Evolutionary conservation across 495 filamentous ascomycete species (phyloP), one percentile per base, ranked within the genome.

Genomic region (Podospora pseudoanserina): DNA sequence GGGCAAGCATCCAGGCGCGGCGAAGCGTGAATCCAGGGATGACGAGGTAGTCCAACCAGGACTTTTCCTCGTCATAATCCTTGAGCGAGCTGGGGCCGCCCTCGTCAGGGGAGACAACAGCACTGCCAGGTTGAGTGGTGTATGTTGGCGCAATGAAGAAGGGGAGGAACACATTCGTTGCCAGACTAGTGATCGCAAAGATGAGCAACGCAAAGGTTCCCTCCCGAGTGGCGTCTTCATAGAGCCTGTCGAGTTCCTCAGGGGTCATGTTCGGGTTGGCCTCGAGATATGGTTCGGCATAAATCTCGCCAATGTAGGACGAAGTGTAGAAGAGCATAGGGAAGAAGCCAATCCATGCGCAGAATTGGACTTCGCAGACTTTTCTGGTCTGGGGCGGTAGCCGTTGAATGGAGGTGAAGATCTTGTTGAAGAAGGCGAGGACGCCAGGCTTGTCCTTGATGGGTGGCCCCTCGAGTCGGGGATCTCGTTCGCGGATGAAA

Each of bases 341-440:
- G 73, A 97, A 97, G 90, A 93, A 97, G 67, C 91, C 93, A 70
- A 96, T 89, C 93, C 93, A 97, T 28, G 91, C 91, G 66, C 90
- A 92, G 73, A 97, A 86, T 76, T 97, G 92, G 0, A 95, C 92
- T 69, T 91, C 81, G 77, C 93, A 97, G 68, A 97, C 91, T 71
- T 88, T 89, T 23, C 85, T 81, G 71, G 93, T 92, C 74, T 96
- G 91, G 2, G 88, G 87, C 0, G 93, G 92, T 3, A 97, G 83
- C 61, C 86, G 81, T 65, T 85, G 86, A 68, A 94, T 90, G 2
- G 92, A 91, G 55, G 85, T 87, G 77, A 90, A 91, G 34, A 94
- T 87, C 72, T 89, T 86, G 67, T 79, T 83, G 80, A 97, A 96
- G 81, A 97, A 96, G 30, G 86, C 78, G 5, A 92, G 54, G 4